These are phyloP conservation scores for Marchantia paleacea DNA, from an alignment of 225 moss, liverwort and hornwort species.

Conservation along the genomic window DNA sequence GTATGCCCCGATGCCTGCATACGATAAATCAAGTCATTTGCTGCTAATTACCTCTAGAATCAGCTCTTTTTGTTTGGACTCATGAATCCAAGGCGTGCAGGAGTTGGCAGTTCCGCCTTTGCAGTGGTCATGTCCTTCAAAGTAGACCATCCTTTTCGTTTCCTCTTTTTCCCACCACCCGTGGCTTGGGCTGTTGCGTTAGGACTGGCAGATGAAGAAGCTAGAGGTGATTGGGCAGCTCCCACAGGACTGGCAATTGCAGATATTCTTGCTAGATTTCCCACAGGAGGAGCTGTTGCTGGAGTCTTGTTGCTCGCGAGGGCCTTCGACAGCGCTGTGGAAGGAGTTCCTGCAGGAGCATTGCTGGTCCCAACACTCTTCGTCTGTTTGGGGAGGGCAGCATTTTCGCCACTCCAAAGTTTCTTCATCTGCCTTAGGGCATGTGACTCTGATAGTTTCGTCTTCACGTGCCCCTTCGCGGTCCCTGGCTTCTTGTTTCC, in stretches of 20 bases:
- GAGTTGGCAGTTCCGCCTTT: constrained; percentile 6
- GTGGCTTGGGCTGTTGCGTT: constrained; percentile 21
- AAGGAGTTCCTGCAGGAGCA: background rate
- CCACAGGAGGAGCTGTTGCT: background rate
- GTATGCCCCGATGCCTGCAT: too few species aligned
- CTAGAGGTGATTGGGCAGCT: background rate
- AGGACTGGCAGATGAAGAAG: constrained; percentile 9
- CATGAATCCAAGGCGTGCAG: constrained; percentile 24
- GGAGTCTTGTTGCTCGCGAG: constrained; percentile 19
- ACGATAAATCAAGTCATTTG: too few species aligned
- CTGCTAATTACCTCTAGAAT: background rate
- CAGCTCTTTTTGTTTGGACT: constrained; percentile 21
- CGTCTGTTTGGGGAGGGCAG: constrained; percentile 1
- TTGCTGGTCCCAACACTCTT: constrained; percentile 7
- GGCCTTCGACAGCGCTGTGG: constrained; percentile 36
- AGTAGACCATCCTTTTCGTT: constrained; percentile 70
- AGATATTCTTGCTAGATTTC: background rate
- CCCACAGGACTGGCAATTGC: background rate
- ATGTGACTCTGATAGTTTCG: constrained; percentile 55
- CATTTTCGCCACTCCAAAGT: constrained; percentile 17
- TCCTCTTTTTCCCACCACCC: constrained; percentile 48
- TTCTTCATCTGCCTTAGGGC: constrained; percentile 51
- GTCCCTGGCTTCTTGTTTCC: constrained; percentile 51
- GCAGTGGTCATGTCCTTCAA: constrained; percentile 45
- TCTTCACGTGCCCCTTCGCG: constrained; percentile 49